These are phyloP conservation scores for Rostrohypoxylon terebratum DNA, from an alignment of 495 filamentous ascomycete genomes.

Conservation along the genomic window DNA sequence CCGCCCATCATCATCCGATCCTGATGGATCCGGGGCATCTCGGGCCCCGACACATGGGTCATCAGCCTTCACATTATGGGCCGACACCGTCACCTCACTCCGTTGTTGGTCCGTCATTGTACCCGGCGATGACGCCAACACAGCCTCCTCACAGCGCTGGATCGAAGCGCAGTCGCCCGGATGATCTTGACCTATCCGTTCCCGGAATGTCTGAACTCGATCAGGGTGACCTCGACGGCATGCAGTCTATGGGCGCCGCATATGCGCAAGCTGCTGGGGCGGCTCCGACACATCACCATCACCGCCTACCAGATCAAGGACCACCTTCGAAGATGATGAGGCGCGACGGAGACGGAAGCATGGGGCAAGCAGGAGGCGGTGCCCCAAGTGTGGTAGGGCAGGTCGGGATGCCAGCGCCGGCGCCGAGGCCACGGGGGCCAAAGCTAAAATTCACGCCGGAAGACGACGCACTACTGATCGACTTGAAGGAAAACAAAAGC, in stretches of 20 bases:
- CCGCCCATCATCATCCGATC: constrained; percentile 61
- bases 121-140: constrained; percentile 58
- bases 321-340: constrained; percentile 68
- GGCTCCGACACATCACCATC: constrained; percentile 74
- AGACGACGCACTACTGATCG: constrained; percentile 84
- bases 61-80: constrained; percentile 59
- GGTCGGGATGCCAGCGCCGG: constrained; percentile 83
- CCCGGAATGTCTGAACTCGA: constrained; percentile 63
- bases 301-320: constrained; percentile 74
- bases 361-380: constrained; percentile 55
- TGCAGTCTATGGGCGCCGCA: constrained; percentile 60
- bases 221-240: constrained; percentile 60
- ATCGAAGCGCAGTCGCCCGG: constrained; percentile 59
- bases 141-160: constrained; percentile 57
- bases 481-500: constrained; percentile 91
- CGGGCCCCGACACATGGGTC: constrained; percentile 59
- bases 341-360: constrained; percentile 60
- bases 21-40: constrained; percentile 62
- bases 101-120: constrained; percentile 57
- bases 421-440: constrained; percentile 78
- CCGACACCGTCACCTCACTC: constrained; percentile 57
- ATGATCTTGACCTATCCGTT: constrained; percentile 63
- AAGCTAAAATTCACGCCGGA: constrained; percentile 92
- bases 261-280: constrained; percentile 55
- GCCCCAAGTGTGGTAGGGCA: constrained; percentile 82